phyloP scores from a whole-genome alignment of 2,329 filamentous ascomycete species.

The Cercospora zeina region DNA sequence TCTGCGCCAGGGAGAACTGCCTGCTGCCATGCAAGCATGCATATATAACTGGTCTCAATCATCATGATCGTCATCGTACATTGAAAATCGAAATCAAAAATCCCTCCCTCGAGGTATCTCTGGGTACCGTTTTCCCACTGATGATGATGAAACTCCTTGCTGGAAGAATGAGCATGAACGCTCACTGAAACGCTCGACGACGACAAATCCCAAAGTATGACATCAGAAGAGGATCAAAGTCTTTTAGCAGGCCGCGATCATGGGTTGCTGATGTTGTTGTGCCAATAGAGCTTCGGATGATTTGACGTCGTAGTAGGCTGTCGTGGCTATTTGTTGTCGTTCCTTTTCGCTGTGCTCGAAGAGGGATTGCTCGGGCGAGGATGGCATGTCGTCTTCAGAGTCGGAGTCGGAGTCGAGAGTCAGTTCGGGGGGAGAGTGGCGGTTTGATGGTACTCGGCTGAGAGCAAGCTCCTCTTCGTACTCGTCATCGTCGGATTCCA shows the following conservation, averaged over 20 bases:
- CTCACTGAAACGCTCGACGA: slow-evolving; percentile 36
- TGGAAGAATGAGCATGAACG: slow-evolving; percentile 20
- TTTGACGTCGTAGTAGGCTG: slow-evolving; percentile 47
- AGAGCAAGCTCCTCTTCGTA: slow-evolving; percentile 49
- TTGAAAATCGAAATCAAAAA: slow-evolving; percentile 32
- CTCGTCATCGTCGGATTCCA: slow-evolving; percentile 50
- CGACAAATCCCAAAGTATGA: slow-evolving; percentile 25
- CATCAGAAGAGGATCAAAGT: slow-evolving; percentile 30
- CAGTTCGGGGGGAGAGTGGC: slow-evolving; percentile 52
- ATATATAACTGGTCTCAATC: background rate
- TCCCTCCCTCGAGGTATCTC: slow-evolving; percentile 23
- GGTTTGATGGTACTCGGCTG: slow-evolving; percentile 45
- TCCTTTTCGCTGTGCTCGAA: slow-evolving; percentile 52
- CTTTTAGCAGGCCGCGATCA: slow-evolving; percentile 48
- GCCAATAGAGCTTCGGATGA: slow-evolving; percentile 39
- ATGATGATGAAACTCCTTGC: slow-evolving; percentile 29
- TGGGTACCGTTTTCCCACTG: slow-evolving; percentile 19
- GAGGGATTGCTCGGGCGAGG: slow-evolving; percentile 48
- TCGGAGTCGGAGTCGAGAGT: slow-evolving; percentile 49
- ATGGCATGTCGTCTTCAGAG: slow-evolving; percentile 51
- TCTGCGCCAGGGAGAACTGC: slow-evolving; percentile 26
- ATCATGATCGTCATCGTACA: too few relatives aligned
- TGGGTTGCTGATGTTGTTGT: slow-evolving; percentile 43
- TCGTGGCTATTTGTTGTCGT: slow-evolving; percentile 48
- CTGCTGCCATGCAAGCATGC: too few relatives aligned